Evolutionary conservation across 371 early-diverging fungal species (phyloP).

Genomic region (Dentiscutata heterogama): DNA sequence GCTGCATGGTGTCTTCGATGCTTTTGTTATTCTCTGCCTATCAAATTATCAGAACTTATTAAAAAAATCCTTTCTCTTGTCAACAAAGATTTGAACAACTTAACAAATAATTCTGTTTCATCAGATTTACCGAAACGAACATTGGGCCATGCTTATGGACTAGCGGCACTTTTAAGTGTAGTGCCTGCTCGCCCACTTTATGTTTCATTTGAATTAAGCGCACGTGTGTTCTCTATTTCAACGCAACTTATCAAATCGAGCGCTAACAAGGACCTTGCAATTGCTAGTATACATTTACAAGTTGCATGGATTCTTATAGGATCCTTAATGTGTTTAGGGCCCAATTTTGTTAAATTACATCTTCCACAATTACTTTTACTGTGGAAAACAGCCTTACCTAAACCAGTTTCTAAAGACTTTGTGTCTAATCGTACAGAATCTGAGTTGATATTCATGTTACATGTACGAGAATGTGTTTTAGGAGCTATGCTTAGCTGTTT

Average conservation of each 20-base stretch:
- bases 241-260: slow-evolving; percentile 76
- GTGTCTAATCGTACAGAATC: slow-evolving; percentile 70
- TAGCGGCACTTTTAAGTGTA: slow-evolving; percentile 79
- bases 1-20: slow-evolving; percentile 82
- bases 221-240: slow-evolving; percentile 79
- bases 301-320: slow-evolving; percentile 87
- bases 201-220: slow-evolving; percentile 79
- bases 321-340: slow-evolving; percentile 83
- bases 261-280: slow-evolving; percentile 66
- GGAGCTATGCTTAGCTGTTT: slow-evolving; percentile 80
- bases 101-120: slow-evolving; percentile 58
- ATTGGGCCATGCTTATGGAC: slow-evolving; percentile 72
- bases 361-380: slow-evolving; percentile 79
- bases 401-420: slow-evolving; percentile 63
- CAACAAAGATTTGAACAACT: slow-evolving; percentile 65
- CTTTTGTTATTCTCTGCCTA: slow-evolving; percentile 73
- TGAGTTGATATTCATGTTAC: slow-evolving; percentile 77
- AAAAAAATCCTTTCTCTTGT: slow-evolving; percentile 66
- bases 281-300: slow-evolving; percentile 74
- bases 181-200: slow-evolving; percentile 76
- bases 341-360: slow-evolving; percentile 83
- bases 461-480: slow-evolving; percentile 76
- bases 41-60: slow-evolving; percentile 69
- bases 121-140: slow-evolving; percentile 66
- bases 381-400: slow-evolving; percentile 78